Evolutionary conservation across 208 protist species (phyloP), one percentile per base, ranked within the genome.

Genomic region (Angomonas ambiguus): DNA sequence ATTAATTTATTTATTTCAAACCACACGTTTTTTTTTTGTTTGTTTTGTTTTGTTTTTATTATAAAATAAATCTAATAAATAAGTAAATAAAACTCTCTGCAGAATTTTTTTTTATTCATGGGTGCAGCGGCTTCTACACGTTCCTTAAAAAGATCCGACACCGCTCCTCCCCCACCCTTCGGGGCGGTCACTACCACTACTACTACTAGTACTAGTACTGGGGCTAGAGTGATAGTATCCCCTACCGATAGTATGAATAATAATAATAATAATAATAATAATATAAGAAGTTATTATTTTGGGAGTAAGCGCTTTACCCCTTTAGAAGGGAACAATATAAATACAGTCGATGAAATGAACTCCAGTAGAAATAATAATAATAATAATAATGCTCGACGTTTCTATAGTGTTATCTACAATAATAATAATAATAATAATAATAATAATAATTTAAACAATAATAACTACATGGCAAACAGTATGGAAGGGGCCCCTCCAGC

Each of bases 11-110:
- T 33, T 61, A 18, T 61, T 61, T 61, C 20, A 31, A 10, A n/a
- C n/a, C n/a, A n/a, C n/a, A 53, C 66, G 16, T 55, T 30, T 34
- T 56, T 32, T 55, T 66, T 56, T 66, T 25, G 16, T 56, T 56
- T 66, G 51, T 24, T 61, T 66, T 66, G 24, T 65, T 48, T 57
- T 71, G 51, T 51, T 1, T 67, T 11, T 62, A 48, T 22, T 61
- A 31, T n/a, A 27, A 55, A 45, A 8, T 16, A 45, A 16, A 45
- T n/a, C 38, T 45, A 45, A n/a, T 16, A 45, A 16, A 45, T n/a
- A 45, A 45, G 38, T 8, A 8, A n/a, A n/a, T n/a, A 8, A 45
- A 45, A 45, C 16, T 45, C 8, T 45, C 16, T 45, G 8, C 38
- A 16, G 16, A 45, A 45, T 16, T 45, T 45, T n/a, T 45, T 45